phyloP scores from a whole-genome alignment of 805 yeast genomes.

The Teunomyces aglyptinius region DNA sequence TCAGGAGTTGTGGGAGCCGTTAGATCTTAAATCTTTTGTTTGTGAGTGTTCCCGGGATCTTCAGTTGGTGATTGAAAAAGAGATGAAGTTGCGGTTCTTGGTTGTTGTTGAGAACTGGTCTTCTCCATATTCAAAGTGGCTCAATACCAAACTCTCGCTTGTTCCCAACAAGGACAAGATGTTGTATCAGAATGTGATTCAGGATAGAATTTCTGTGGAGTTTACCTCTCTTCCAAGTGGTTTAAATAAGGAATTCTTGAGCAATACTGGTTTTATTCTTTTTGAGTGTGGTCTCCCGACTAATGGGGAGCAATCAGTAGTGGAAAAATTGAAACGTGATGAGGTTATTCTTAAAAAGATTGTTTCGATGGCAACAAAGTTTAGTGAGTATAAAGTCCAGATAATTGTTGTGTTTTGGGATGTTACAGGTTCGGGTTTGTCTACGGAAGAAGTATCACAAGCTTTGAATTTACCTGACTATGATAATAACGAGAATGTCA shows the following conservation, averaged over 20 bases:
- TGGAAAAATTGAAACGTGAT: conserved; percentile 39
- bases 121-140: conserved; percentile 47
- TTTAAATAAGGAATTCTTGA: conserved; percentile 36
- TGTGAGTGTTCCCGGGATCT: conserved; percentile 27
- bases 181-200: conserved; percentile 25
- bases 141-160: conserved; percentile 43
- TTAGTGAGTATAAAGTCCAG: conserved; percentile 38
- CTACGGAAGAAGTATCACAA: conserved; percentile 12
- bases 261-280: conserved; percentile 42
- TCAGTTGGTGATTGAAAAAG: conserved; percentile 19
- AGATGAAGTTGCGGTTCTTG: conserved; percentile 31
- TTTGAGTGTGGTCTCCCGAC: conserved; percentile 49
- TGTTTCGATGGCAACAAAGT: conserved; percentile 30
- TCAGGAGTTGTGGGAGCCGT: conserved; percentile 47
- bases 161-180: conserved; percentile 24
- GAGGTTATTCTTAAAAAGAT: conserved; percentile 33
- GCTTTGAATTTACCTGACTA: conserved; percentile 15
- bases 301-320: conserved; percentile 16
- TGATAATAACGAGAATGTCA: conserved; percentile 12
- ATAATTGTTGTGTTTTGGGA: conserved; percentile 47
- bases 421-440: conserved; percentile 16
- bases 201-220: conserved; percentile 26
- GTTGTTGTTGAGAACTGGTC: conserved; percentile 51
- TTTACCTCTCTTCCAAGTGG: conserved; percentile 43
- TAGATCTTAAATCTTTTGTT: conserved; percentile 37